A percentile compares a stretch with the other conserved stretches of the same genome.
Evolutionary conservation across 768 basidiomycete genomes (phyloP).

Genomic region (Leccinum aurantiacum): DNA sequence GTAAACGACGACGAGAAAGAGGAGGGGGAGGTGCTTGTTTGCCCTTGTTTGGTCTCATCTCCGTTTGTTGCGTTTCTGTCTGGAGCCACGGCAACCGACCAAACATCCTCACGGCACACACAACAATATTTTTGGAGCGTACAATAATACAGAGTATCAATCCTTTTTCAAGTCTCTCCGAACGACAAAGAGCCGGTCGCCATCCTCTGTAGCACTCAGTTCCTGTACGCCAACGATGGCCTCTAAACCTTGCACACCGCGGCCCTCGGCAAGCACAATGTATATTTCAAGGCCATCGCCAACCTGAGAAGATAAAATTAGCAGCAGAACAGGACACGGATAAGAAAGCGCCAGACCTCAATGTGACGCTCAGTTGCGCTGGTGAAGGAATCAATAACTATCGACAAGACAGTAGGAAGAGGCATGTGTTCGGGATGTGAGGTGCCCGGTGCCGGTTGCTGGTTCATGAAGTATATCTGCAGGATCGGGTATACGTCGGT

Average conservation of each 20-base stretch:
- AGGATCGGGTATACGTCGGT: conserved; percentile 44
- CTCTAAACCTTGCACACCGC: conserved; percentile 58
- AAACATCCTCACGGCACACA: no score
- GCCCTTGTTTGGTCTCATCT: neutral
- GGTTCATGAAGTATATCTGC: conserved; percentile 98
- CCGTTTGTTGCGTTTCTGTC: neutral
- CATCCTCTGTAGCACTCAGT: conserved; percentile 56
- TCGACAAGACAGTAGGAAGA: conserved; percentile 70
- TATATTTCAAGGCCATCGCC: conserved; percentile 95
- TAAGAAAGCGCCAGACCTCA: conserved; percentile 57
- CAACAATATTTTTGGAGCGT: neutral
- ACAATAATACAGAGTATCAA: conserved; percentile 31
- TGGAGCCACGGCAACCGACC: neutral
- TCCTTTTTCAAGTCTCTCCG: conserved; percentile 84
- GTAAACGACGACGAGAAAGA: neutral
- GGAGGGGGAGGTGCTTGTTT: neutral
- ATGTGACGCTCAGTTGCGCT: conserved; percentile 98
- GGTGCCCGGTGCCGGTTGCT: conserved; percentile 68
- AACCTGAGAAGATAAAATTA: conserved; percentile 51
- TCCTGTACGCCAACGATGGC: conserved; percentile 59
- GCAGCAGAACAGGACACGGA: conserved; percentile 3
- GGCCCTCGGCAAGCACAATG: conserved; percentile 73
- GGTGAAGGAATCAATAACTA: conserved; percentile 96
- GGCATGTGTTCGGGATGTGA: conserved; percentile 82
- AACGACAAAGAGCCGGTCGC: conserved; percentile 76